Conservation (phyloP, 2,329 filamentous ascomycete species). For the Nothomitra cinnamomea region DNA sequence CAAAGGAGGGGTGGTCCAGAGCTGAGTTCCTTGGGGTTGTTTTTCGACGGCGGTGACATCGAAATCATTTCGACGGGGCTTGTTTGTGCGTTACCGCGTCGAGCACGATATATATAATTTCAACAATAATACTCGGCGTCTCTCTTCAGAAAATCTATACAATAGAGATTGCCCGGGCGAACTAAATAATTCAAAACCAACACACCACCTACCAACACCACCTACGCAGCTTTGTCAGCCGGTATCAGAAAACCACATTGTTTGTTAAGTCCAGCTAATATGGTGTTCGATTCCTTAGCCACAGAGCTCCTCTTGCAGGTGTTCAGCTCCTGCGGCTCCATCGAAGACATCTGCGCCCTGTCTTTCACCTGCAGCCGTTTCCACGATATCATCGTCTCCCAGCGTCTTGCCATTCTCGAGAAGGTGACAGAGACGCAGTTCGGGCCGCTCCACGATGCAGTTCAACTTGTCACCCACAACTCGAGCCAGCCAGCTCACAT, state of each 20-base stretch:
- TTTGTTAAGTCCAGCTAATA: conserved; percentile 18
- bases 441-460: conserved; percentile 39
- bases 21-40: conserved; percentile 21
- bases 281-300: conserved; percentile 37
- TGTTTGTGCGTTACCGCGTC: conserved; percentile 1
- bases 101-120: not conserved
- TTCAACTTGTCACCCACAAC: conserved; percentile 44
- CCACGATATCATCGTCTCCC: conserved; percentile 32
- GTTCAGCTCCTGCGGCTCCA: conserved; percentile 33
- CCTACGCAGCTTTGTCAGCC: not conserved
- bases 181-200: not conserved
- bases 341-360: conserved; percentile 36
- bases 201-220: not conserved
- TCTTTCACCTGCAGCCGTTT: conserved; percentile 37
- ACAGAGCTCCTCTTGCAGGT: conserved; percentile 42
- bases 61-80: not conserved
- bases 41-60: conserved; percentile 11
- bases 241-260: not conserved
- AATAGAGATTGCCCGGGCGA: conserved; percentile 5
- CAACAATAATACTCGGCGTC: not conserved
- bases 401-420: conserved; percentile 36
- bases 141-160: conserved; percentile 1
- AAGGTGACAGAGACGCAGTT: conserved; percentile 36
- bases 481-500: conserved; percentile 39
- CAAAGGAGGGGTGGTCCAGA: conserved; percentile 33